Base-by-base conservation (phyloP, 768 basidiomycete genomes). In the Suillus spraguei region DNA sequence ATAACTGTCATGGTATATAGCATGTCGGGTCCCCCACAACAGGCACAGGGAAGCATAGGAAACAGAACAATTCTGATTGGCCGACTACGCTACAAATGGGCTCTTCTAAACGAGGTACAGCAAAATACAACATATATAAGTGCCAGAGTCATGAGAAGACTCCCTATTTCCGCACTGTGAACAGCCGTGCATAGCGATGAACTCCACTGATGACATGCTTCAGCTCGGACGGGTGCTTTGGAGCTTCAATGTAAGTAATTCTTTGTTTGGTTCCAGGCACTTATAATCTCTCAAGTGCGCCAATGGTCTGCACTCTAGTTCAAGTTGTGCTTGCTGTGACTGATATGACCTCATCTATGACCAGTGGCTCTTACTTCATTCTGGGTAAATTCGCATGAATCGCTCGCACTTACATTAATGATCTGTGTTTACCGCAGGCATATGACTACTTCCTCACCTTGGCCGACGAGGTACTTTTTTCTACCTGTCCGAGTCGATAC, bases 371-470 rank as follows among this genome's bases (percentile, higher is more conserved):
- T 58, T 41, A 20, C 56, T 58, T 41, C 56, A 11, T 41, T 39
- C 56, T 58, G 56, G 56, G 56, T 58, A 58, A 28, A 42, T 6
- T 41, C 24, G 11, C 6, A 42, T 28, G 24, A 39, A 56, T 39
- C 5, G 20, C 24, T 41, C 56, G 1, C 20, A 41, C 10, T 58
- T 41, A 58, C 5, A 41, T 28, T 20, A 20, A 10, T 58, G 39
- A 58, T 32, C 16, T 11, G 11, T 28, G 28, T 41, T 17, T 17
- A 20, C 49, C 7, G 36, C 35, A 61, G 60, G 17, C 6, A n/a
- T 61, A 60, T 39, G 60, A 61, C 36, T 61, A 39, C 10, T 38
- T 59, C 36, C 49, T 60, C 16, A 61, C 60, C 5, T 39, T 60
- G 16, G 35, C 17, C 41, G 60, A 60, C 3, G 54, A 61, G 55